These are phyloP conservation scores for Cicer judaicum DNA, from an alignment of 306 rosid genomes.

Conservation along the genomic window DNA sequence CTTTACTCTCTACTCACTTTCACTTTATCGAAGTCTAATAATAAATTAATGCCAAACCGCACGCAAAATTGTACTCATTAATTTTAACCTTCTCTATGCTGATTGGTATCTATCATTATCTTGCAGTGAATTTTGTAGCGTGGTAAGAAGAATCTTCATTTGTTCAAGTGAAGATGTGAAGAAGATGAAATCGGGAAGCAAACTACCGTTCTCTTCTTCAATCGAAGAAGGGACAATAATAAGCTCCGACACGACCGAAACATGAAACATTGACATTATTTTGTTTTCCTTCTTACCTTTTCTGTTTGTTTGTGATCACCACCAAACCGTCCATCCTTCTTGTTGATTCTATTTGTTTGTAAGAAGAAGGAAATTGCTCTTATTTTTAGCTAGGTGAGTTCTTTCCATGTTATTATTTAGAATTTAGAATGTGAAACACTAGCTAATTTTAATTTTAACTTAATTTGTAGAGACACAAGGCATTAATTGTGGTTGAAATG, in stretches of 20 bases:
- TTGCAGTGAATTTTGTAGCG: constrained; percentile 85
- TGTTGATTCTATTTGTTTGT: constrained; percentile 49
- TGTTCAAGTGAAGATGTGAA: constrained; percentile 83
- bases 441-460: constrained; percentile 59
- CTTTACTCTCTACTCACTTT: too few species aligned
- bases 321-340: constrained; percentile 43
- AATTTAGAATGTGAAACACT: constrained; percentile 40
- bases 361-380: constrained; percentile 49
- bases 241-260: constrained; percentile 67
- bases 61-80: not conserved
- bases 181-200: constrained; percentile 74
- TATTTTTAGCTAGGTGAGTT: constrained; percentile 53
- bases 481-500: constrained; percentile 38
- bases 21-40: not conserved
- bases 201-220: constrained; percentile 58
- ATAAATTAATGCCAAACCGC: not conserved
- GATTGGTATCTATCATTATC: constrained; percentile 14
- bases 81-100: not conserved
- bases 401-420: constrained; percentile 33
- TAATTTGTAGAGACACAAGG: constrained; percentile 56
- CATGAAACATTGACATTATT: constrained; percentile 48
- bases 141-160: constrained; percentile 86
- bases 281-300: constrained; percentile 18
- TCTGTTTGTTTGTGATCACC: constrained; percentile 27
- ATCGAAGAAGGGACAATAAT: constrained; percentile 71